A percentile compares a stretch with the other conserved stretches of the same genome.
Evolutionary conservation across 371 early-diverging fungal species (phyloP).

Genomic region (Amoeboaphelidium occidentale): DNA sequence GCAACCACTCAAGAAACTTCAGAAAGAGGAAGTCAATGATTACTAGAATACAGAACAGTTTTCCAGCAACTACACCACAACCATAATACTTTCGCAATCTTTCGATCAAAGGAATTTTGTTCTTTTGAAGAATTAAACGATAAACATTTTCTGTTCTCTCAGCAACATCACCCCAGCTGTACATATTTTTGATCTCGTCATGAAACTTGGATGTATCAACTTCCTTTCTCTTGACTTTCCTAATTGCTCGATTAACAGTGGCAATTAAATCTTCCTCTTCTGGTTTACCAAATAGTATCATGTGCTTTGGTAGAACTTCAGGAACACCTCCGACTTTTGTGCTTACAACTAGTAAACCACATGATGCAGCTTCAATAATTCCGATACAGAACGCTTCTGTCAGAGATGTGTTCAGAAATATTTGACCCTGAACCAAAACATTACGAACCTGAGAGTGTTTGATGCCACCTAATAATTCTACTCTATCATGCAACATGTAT

Average conservation of each 20-base stretch:
- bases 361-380: constrained; percentile 96
- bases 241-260: constrained; percentile 45
- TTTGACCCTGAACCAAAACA: constrained; percentile 75
- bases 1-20: constrained; percentile 53
- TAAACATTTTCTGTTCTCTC: constrained; percentile 58
- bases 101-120: constrained; percentile 49
- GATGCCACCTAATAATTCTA: constrained; percentile 71
- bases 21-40: constrained; percentile 60
- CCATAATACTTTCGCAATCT: constrained; percentile 57
- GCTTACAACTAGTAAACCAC: constrained; percentile 84
- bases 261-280: constrained; percentile 54
- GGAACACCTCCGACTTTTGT: constrained; percentile 97
- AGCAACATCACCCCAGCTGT: constrained; percentile 85
- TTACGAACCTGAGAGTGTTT: constrained; percentile 60
- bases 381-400: constrained; percentile 99
- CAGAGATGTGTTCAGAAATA: constrained; percentile 93
- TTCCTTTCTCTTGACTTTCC: constrained; percentile 32
- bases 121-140: constrained; percentile 20
- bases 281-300: constrained; percentile 83
- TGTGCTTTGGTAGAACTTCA: constrained; percentile 84
- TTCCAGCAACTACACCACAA: constrained; percentile 77
- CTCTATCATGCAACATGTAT: constrained; percentile 72
- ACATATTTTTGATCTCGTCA: constrained; percentile 64
- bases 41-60: constrained; percentile 64
- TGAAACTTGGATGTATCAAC: constrained; percentile 49